Evolutionary conservation across 2,329 filamentous ascomycete species (phyloP), one percentile per base, ranked within the genome.

Genomic region (Microascus cirrosus): DNA sequence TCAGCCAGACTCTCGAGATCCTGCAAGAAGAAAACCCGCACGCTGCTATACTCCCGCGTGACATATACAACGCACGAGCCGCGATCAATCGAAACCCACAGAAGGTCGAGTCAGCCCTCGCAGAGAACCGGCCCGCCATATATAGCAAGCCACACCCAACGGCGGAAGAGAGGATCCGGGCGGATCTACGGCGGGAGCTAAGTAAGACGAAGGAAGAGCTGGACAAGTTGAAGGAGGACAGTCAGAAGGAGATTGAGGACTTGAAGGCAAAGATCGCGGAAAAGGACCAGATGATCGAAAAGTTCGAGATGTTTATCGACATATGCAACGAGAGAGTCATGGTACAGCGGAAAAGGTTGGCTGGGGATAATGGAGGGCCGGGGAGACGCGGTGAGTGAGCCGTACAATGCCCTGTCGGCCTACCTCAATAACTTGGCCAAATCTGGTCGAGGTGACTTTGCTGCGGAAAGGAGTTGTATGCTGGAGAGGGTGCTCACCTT

Each of bases 291-390:
- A 76, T 80, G 60, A 86, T 86, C 58, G 69, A 77, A 60, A 83
- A 80, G 65, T 86, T 85, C 63, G 83, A 86, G 69, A 83, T 84
- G 78, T 86, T 86, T 57, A 85, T 86, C 64, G 83, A 86, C 67
- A 84, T 86, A 58, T 86, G 83, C 66, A 86, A 86, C 63, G 77
- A 84, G 66, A 73, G 83, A 55, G 83, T 86, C 61, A 86, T 86
- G 74, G 74, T 84, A 57, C 81, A 83, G 67, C 73, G 82, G 55
- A 78, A 83, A 64, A 74, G 78, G 61, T 71, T 85, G 15, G 69
- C 20, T 24, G 45, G 58, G 24, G 60, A 60, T 35, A 56, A 59
- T 3, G 55, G 39, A 69, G 65, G 55, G 28, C 48, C 42, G 22
- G 20, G 56, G 20, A 50, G 52, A n/a, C 32, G 25, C 25, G 56